A percentile compares a stretch with the other conserved stretches of the same genome.
These are phyloP conservation scores for Scenedesmus sp. DNA, from an alignment of 163 green algal species.

Conservation along the genomic window DNA sequence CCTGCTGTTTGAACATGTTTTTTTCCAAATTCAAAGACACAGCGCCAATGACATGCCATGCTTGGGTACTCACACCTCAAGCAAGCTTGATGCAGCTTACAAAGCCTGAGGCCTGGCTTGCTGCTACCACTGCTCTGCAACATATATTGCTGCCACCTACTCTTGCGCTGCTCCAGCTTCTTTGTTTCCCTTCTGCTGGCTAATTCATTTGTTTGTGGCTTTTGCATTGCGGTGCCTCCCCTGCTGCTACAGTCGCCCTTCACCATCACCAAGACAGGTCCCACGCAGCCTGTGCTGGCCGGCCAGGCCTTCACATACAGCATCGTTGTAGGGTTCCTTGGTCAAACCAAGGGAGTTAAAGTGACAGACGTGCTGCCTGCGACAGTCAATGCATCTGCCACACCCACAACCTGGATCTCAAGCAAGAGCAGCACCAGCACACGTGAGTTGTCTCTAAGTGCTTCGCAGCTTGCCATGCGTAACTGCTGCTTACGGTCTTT, in stretches of 20 bases:
- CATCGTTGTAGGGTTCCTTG: not conserved
- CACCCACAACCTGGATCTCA: not conserved
- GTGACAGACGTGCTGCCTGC: not conserved
- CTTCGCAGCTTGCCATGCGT: not conserved
- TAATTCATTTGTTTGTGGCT: not conserved
- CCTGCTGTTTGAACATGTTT: not conserved
- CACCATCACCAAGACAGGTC: constrained; percentile 19
- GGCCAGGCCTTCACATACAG: not conserved
- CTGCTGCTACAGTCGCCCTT: not conserved
- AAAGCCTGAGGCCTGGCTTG: not conserved
- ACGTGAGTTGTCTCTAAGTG: not conserved
- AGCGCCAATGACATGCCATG: too few relatives aligned
- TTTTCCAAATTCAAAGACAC: too few relatives aligned
- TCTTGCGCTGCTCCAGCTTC: not conserved
- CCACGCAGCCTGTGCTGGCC: not conserved
- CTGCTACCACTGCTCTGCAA: not conserved
- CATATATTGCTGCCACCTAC: not conserved
- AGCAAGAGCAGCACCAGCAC: not conserved
- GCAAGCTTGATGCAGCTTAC: too few relatives aligned
- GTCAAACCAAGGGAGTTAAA: not conserved
- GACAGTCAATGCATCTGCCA: not conserved
- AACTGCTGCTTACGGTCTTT: not conserved
- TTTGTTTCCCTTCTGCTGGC: not conserved
- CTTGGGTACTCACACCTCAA: too few relatives aligned
- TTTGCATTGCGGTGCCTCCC: not conserved